A percentile compares a stretch with the other conserved stretches of the same genome.
These are phyloP conservation scores for Tilletiaria anomala DNA, from an alignment of 1,284 basidiomycete genomes.

Conservation along the genomic window DNA sequence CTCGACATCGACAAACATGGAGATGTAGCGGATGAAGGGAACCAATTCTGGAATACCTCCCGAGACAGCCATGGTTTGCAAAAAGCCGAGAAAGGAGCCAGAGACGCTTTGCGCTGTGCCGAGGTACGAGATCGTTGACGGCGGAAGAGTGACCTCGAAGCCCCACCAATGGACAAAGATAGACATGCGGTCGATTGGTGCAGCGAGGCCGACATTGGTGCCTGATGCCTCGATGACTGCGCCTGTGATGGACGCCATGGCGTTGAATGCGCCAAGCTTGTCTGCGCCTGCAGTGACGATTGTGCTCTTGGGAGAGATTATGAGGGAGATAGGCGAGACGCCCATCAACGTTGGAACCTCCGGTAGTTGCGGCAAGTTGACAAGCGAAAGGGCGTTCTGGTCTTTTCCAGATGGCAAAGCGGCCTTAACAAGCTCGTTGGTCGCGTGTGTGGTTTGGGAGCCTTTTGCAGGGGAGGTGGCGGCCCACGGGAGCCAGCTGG, in stretches of 20 bases:
- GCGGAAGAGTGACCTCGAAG: constrained; percentile 29
- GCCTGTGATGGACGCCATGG: constrained; percentile 18
- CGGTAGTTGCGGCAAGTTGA: too few species aligned
- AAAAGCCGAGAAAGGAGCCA: constrained; percentile 21
- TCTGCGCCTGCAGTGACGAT: constrained; percentile 2
- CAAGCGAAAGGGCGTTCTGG: too few species aligned
- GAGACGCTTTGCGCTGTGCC: constrained; percentile 24
- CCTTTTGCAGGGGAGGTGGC: too few species aligned
- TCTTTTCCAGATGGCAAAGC: too few species aligned
- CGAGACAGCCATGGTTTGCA: constrained; percentile 24
- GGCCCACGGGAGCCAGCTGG: too few species aligned
- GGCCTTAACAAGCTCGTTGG: too few species aligned
- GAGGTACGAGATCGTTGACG: constrained; percentile 23
- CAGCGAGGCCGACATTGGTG: constrained; percentile 17
- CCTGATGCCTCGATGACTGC: constrained; percentile 11
- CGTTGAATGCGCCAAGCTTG: constrained; percentile 18
- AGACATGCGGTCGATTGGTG: constrained; percentile 26
- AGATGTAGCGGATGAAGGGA: constrained; percentile 30
- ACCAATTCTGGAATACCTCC: constrained; percentile 29
- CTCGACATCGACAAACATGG: constrained; percentile 28
- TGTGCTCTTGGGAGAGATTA: constrained; percentile 10
- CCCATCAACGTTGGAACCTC: constrained; percentile 7
- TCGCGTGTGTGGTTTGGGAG: too few species aligned
- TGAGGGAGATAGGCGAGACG: constrained; percentile 14
- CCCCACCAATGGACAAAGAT: constrained; percentile 36